Evolutionary conservation across 306 rosid genomes (phyloP).

Genomic region (Malus domestica): DNA sequence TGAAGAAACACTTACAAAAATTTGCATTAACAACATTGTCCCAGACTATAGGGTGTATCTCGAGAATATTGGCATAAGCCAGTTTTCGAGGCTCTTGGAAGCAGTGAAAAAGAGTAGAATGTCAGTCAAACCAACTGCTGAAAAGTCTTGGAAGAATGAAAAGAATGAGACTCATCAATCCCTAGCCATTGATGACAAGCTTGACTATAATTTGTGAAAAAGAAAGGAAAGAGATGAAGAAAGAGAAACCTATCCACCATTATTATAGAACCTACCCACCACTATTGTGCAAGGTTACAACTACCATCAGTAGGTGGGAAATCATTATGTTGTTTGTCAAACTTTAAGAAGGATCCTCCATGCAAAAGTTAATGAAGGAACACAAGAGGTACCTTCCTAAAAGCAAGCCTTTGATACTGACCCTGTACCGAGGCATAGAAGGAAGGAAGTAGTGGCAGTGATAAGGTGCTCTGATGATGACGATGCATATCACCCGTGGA

Average conservation of each 20-base stretch:
- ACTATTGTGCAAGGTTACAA: not conserved
- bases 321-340: not conserved
- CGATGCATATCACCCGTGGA: not conserved
- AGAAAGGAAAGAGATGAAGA: not conserved
- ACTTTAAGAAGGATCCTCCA: not conserved
- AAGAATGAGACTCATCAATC: not conserved
- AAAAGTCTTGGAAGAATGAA: not conserved
- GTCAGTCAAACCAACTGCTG: not conserved
- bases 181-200: not conserved
- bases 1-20: not conserved
- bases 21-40: not conserved
- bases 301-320: not conserved
- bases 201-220: not conserved
- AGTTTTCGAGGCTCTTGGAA: not conserved
- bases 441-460: not conserved
- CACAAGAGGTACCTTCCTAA: not conserved
- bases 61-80: not conserved
- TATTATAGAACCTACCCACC: not conserved
- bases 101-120: not conserved
- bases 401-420: not conserved
- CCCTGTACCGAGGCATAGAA: not conserved
- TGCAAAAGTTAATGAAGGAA: not conserved
- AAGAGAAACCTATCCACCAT: not conserved
- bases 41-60: not conserved
- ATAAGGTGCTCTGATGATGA: not conserved